Evolutionary conservation across 805 yeast genomes (phyloP).

Genomic region (Millerozyma miso): DNA sequence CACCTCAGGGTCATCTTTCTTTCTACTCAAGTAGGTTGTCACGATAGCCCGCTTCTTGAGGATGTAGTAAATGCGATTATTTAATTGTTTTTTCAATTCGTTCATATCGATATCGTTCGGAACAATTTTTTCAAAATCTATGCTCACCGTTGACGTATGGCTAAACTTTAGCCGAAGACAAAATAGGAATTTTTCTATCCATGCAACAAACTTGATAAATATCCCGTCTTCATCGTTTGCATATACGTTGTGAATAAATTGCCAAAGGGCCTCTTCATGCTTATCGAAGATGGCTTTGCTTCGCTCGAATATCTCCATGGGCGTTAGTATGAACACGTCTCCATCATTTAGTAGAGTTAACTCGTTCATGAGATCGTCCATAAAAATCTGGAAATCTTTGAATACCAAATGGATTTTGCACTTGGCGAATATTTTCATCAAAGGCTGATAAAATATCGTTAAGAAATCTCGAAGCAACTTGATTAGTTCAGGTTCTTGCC

Average conservation of each 20-base stretch:
- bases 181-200: conserved; percentile 67
- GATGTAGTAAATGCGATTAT: conserved; percentile 33
- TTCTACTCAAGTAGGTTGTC: conserved; percentile 25
- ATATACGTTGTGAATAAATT: conserved; percentile 79
- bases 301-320: conserved; percentile 62
- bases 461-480: conserved; percentile 68
- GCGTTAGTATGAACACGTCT: conserved; percentile 41
- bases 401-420: conserved; percentile 37
- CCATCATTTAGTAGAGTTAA: conserved; percentile 55
- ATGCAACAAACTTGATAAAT: conserved; percentile 65
- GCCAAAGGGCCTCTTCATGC: conserved; percentile 70
- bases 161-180: conserved; percentile 61
- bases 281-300: conserved; percentile 62
- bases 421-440: conserved; percentile 32
- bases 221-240: conserved; percentile 66
- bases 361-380: conserved; percentile 59
- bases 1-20: conserved; percentile 10
- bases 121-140: conserved; percentile 37
- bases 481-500: conserved; percentile 86
- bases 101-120: conserved; percentile 23
- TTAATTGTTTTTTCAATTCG: conserved; percentile 35
- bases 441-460: conserved; percentile 39
- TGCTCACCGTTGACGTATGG: conserved; percentile 31
- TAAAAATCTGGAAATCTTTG: conserved; percentile 32
- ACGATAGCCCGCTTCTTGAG: conserved; percentile 35